A percentile compares a stretch with the other conserved stretches of the same genome.
These are phyloP conservation scores for Nemania serpens DNA, from an alignment of 2,329 filamentous ascomycete species.

Conservation along the genomic window DNA sequence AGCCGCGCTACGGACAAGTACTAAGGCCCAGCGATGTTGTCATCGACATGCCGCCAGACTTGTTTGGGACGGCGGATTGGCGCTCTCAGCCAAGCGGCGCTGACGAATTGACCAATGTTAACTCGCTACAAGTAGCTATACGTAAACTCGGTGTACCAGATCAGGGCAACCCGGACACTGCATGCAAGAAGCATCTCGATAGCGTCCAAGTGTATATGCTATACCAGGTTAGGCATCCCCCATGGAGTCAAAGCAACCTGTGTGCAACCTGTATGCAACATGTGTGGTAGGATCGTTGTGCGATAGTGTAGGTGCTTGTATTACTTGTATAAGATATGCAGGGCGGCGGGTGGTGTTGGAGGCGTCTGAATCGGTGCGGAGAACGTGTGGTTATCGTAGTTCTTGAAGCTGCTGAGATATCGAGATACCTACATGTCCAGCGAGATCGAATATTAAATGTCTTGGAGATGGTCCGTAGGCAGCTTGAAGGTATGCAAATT, in stretches of 20 bases:
- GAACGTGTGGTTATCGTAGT: not conserved
- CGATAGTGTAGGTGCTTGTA: not conserved
- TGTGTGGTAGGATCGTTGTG: not conserved
- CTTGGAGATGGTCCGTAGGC: not conserved
- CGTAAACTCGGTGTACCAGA: not conserved
- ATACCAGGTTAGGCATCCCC: not conserved
- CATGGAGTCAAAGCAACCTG: not conserved
- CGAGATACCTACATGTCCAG: not conserved
- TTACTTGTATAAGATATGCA: not conserved
- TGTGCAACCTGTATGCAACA: not conserved
- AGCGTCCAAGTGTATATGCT: not conserved
- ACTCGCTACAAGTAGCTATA: slow-evolving; percentile 13
- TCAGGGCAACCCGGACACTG: slow-evolving; percentile 3
- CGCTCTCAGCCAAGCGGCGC: not conserved
- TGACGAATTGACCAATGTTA: slow-evolving; percentile 3
- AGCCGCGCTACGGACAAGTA: not conserved
- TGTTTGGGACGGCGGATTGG: not conserved
- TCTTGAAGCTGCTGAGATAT: not conserved
- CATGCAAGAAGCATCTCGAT: not conserved
- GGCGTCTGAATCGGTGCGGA: not conserved
- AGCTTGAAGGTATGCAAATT: not conserved
- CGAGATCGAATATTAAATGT: not conserved
- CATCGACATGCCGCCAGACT: slow-evolving; percentile 1
- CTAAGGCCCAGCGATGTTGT: not conserved
- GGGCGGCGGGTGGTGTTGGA: not conserved